phyloP scores from a whole-genome alignment of 2,329 filamentous ascomycete species.

The Botryotinia narcissicola region DNA sequence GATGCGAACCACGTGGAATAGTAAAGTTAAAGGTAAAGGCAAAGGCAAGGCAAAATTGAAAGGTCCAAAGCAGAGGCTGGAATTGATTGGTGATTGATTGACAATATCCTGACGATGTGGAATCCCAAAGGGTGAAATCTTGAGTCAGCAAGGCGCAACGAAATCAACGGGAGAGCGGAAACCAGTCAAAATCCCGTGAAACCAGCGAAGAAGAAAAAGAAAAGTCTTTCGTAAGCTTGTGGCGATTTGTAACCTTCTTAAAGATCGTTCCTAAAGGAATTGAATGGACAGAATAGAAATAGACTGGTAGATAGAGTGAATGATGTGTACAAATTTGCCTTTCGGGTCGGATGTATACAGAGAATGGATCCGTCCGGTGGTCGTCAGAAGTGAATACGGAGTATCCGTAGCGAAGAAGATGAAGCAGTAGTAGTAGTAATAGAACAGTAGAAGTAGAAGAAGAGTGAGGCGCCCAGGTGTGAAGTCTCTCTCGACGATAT shows the following conservation, averaged over 20 bases:
- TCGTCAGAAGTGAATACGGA: background rate
- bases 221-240: constrained; percentile 14
- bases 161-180: background rate
- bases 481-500: background rate
- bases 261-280: background rate
- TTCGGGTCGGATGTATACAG: constrained; percentile 3
- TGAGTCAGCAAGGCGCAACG: constrained; percentile 18
- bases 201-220: background rate
- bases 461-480: background rate
- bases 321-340: constrained; percentile 7
- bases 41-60: background rate
- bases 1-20: constrained; percentile 5
- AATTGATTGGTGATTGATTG: constrained; percentile 6
- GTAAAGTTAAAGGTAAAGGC: background rate
- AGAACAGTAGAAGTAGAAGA: background rate
- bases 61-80: background rate
- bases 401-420: background rate
- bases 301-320: background rate
- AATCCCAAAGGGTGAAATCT: background rate
- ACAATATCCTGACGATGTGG: background rate
- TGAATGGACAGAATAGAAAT: background rate
- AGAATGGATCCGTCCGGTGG: background rate
- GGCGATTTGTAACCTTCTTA: constrained; percentile 10
- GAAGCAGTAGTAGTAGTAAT: background rate
- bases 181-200: background rate